Evolutionary conservation across 1,139 yeast genomes (phyloP).

Genomic region (Kurtzmaniella quercitrusa): DNA sequence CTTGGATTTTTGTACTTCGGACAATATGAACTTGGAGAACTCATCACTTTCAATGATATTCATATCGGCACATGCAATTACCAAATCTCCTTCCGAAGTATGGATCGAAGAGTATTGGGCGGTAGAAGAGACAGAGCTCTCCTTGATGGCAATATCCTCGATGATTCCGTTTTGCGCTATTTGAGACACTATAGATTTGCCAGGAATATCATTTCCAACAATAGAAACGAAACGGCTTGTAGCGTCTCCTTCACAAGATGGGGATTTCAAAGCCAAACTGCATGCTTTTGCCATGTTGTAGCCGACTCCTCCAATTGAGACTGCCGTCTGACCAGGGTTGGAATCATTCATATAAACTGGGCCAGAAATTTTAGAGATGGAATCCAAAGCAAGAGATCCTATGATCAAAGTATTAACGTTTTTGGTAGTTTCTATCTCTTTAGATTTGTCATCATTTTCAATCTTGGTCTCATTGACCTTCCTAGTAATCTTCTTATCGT

Average conservation of each 20-base stretch:
- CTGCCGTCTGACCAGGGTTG: constrained; percentile 58
- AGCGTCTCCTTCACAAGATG: constrained; percentile 11
- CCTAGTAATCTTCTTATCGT: neutral
- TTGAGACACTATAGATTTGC: constrained; percentile 33
- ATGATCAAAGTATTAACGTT: constrained; percentile 41
- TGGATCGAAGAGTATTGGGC: constrained; percentile 76
- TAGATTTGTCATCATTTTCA: neutral
- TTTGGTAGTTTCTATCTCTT: neutral
- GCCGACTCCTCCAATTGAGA: constrained; percentile 82
- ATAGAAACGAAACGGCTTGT: constrained; percentile 48
- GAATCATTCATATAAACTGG: constrained; percentile 52
- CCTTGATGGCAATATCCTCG: constrained; percentile 33
- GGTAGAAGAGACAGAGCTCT: constrained; percentile 28
- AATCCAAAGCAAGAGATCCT: constrained; percentile 78
- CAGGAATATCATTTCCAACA: constrained; percentile 57
- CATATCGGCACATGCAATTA: constrained; percentile 87
- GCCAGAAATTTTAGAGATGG: constrained; percentile 43
- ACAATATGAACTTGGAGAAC: constrained; percentile 34
- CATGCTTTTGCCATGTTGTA: constrained; percentile 66
- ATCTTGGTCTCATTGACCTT: neutral
- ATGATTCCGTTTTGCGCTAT: constrained; percentile 28
- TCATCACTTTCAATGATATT: constrained; percentile 50
- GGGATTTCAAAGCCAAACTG: constrained; percentile 16
- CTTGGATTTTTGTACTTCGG: constrained; percentile 23
- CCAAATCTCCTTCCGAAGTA: constrained; percentile 53